Conservation (phyloP, 306 rosid genomes). For the Dryas drummondii region DNA sequence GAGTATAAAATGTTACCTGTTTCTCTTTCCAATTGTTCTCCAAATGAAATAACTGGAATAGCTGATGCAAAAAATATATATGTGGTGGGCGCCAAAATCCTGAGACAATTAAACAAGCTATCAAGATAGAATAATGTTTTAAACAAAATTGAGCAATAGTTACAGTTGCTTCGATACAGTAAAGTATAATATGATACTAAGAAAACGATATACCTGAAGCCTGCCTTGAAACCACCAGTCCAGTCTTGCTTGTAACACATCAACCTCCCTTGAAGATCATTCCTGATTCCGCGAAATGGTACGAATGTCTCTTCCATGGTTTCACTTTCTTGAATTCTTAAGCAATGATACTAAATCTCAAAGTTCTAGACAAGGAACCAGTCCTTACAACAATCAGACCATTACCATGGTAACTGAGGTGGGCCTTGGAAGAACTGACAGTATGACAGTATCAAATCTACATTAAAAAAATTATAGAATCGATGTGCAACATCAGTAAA, state of each 20-base stretch:
- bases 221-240: conserved; percentile 63
- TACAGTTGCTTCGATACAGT: neutral
- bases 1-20: conserved; percentile 41
- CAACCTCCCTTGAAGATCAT: conserved; percentile 56
- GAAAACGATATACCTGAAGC: conserved; percentile 50
- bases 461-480: neutral
- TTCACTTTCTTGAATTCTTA: conserved; percentile 23
- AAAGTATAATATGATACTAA: neutral
- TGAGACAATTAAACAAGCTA: conserved; percentile 24
- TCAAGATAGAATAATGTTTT: conserved; percentile 5
- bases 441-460: conserved; percentile 12
- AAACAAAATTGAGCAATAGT: conserved; percentile 18
- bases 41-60: conserved; percentile 77
- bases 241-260: conserved; percentile 74
- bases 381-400: conserved; percentile 18
- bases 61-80: conserved; percentile 82
- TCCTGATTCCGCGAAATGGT: conserved; percentile 66
- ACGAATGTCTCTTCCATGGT: conserved; percentile 72
- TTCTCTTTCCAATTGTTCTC: conserved; percentile 76
- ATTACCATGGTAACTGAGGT: too few species aligned
- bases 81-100: conserved; percentile 82
- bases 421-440: neutral
- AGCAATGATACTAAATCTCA: conserved; percentile 10
- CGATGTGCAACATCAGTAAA: neutral
- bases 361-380: conserved; percentile 21